Evolutionary conservation across 73 alveolate genomes (phyloP).

Genomic region (Stentor coeruleus): DNA sequence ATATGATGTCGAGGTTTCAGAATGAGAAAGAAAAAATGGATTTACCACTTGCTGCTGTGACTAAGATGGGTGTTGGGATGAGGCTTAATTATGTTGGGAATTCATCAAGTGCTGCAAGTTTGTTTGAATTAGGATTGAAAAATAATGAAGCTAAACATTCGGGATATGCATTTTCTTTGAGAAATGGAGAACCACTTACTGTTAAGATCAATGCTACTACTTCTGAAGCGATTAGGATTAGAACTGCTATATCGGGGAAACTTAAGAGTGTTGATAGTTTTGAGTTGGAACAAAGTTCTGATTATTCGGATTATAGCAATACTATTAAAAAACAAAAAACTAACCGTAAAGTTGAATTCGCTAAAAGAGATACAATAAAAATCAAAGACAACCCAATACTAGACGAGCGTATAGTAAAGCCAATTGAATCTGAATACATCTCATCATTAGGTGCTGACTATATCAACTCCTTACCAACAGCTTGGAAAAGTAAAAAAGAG

Average conservation of each 20-base stretch:
- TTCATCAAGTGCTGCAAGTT: background rate
- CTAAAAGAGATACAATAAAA: background rate
- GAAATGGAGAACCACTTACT: slow-evolving; percentile 15
- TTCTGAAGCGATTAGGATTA: background rate
- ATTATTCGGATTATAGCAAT: background rate
- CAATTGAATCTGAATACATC: slow-evolving; percentile 15
- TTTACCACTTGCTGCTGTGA: background rate
- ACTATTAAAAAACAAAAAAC: background rate
- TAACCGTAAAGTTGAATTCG: background rate
- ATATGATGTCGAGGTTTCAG: slow-evolving; percentile 32
- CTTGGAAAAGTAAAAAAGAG: slow-evolving; percentile 33
- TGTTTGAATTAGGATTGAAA: background rate
- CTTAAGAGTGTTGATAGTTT: background rate
- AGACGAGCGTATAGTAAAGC: slow-evolving; percentile 9
- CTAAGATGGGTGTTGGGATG: slow-evolving; percentile 8
- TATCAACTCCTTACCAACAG: background rate
- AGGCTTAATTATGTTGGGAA: slow-evolving; percentile 18
- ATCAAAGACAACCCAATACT: slow-evolving; percentile 10
- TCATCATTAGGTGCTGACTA: slow-evolving; percentile 7
- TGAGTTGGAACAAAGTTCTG: background rate
- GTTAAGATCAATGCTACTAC: slow-evolving; percentile 27
- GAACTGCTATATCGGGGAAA: background rate
- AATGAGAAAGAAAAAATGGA: slow-evolving; percentile 18
- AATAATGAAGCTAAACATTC: slow-evolving; percentile 23
- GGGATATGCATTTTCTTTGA: slow-evolving; percentile 25